Base-by-base conservation (phyloP, 2,329 filamentous ascomycete species). In the Monilinia fructicola region DNA sequence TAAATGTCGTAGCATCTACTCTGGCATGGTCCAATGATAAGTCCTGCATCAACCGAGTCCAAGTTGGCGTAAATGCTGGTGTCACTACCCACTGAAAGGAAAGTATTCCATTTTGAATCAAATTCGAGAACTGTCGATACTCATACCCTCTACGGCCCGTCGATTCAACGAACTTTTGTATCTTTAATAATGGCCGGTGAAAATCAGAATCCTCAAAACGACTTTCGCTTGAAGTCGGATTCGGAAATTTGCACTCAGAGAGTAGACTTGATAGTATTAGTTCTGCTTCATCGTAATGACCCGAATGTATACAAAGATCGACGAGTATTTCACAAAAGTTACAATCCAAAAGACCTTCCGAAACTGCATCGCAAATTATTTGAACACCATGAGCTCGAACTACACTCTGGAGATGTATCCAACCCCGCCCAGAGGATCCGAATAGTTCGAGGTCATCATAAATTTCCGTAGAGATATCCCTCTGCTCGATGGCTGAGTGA, bases 391-490 rank as follows among this genome's bases (percentile, higher is more conserved):
- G 82, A 21, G 81, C 78, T 54, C 82, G 78, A 18, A 82, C 79
- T 14, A 84, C 76, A 2, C 73, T 71, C 58, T 79, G 77, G 1
- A 85, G 76, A 67, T 81, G 78, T 64, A 73, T 79, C 81, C 82
- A 84, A 18, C 82, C 82, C 40, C 73, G 68, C 2, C 75, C 74
- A 1, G 73, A 71, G 26, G 77, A 74, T 10, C 81, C 81, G 3
- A 83, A 71, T 2, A 75, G 69, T 69, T 85, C 82, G 21, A 85
- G 71, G 21, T 84, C 79, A 54, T 79, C 77, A 69, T 85, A 85
- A 28, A 84, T 77, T 4, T 81, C 77, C 18, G 78, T 76, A 0
- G 81, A 80, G 6, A 80, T 76, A 54, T 80, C 73, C 23, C 78
- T 75, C 9, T 73, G 73, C 21, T 72, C 66, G 23, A 77, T 73